Evolutionary conservation across 495 filamentous ascomycete species (phyloP), one percentile per base, ranked within the genome.

Genomic region (Penicillium samsonianum): DNA sequence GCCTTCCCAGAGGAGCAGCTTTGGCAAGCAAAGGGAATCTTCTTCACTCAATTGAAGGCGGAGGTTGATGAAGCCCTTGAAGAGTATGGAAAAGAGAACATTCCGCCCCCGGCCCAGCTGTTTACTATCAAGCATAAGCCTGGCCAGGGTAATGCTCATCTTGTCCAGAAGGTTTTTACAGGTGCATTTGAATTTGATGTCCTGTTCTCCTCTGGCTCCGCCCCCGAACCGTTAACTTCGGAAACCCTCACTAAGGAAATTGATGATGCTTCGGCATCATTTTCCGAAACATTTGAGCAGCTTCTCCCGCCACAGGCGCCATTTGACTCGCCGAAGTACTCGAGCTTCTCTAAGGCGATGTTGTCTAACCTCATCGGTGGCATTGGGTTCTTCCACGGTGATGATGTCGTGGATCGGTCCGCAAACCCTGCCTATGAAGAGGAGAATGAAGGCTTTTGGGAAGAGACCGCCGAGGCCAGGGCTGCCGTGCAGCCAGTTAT

Each of bases 381-480:
- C 30, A 91, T 98, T 70, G 94, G 94, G 0, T 97, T 92, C 71
- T 98, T 98, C 76, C 83, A 94, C 67, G 94, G 94, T 25, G 82
- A 92, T 50, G 82, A 87, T 17, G 67, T 96, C 37, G 90, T 95
- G 23, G 95, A 98, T 66, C 89, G 92, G 45, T 96, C 92, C 0
- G 90, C 91, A 61, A 90, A 89, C 17, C 80, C 87, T 5, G 94
- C 94, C 62, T 98, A 98, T 58, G 90, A 95, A 14, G 94, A 98
- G 73, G 92, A 96, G 59, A 90, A 94, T 58, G 94, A 98, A 74
- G 91, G 91, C 6, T 98, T 98, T 77, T 96, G 91, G 92, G 90
- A 96, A 71, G 94, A 96, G 62, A 87, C 93, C 17, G 86, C 79
- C 19, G 85, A 87, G 65, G 92, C 91, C 14, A 80, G 91, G 16